Percentiles rank a stretch among this genome's conserved stretches.
Conservation (phyloP, 306 rosid species). For the Vicia sativa region DNA sequence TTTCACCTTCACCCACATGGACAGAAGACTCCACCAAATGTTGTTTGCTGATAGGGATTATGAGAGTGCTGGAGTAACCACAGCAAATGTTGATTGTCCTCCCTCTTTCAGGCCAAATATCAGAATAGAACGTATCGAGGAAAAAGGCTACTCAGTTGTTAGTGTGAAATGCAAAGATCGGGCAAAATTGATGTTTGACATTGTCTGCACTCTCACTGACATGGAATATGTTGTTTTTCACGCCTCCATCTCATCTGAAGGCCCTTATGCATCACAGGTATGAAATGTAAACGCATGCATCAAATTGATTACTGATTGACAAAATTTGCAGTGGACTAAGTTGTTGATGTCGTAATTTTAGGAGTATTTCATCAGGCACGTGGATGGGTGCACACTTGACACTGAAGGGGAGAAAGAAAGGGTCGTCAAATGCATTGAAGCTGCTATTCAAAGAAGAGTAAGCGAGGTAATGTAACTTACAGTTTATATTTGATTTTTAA, state of each 20-base stretch:
- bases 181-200: constrained; percentile 81
- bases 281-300: background rate
- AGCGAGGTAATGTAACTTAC: constrained; percentile 62
- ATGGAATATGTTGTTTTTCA: constrained; percentile 90
- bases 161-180: constrained; percentile 76
- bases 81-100: constrained; percentile 50
- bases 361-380: constrained; percentile 82
- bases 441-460: constrained; percentile 88
- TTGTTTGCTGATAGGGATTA: constrained; percentile 77
- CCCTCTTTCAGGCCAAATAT: constrained; percentile 67
- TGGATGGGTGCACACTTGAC: constrained; percentile 93
- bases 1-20: constrained; percentile 70
- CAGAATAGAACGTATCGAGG: constrained; percentile 64
- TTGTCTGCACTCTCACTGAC: constrained; percentile 83
- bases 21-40: constrained; percentile 76
- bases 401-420: constrained; percentile 87
- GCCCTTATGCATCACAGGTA: constrained; percentile 78
- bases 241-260: constrained; percentile 69
- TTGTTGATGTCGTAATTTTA: constrained; percentile 37
- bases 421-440: constrained; percentile 84
- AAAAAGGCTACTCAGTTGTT: constrained; percentile 70
- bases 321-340: constrained; percentile 17
- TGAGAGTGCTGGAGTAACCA: constrained; percentile 57
- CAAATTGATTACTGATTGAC: background rate
- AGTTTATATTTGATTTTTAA: constrained; percentile 10